These are phyloP conservation scores for Salvia sclarea DNA, from an alignment of 305 asterid genomes.

Conservation along the genomic window DNA sequence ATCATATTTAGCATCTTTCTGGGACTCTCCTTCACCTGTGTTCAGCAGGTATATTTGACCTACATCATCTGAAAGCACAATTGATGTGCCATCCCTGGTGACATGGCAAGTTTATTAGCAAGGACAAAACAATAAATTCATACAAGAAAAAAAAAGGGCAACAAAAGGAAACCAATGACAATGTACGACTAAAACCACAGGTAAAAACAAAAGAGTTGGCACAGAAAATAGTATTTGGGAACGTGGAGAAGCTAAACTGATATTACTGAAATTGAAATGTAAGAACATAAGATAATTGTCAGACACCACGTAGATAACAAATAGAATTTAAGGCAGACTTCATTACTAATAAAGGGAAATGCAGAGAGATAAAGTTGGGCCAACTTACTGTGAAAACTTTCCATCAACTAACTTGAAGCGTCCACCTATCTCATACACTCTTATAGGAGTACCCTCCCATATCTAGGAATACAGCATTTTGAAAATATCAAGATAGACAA, in stretches of 20 bases:
- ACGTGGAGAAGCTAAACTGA: constrained; percentile 10
- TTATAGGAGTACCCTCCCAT: constrained; percentile 95
- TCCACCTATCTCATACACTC: constrained; percentile 78
- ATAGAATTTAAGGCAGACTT: constrained; percentile 12
- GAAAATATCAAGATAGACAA: constrained; percentile 34
- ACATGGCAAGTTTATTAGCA: constrained; percentile 35
- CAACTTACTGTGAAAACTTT: constrained; percentile 92
- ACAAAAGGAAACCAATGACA: background rate
- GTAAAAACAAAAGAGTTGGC: too few species aligned
- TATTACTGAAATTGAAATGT: constrained; percentile 23
- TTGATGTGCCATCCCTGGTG: constrained; percentile 95
- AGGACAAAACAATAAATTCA: constrained; percentile 5
- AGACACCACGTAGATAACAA: constrained; percentile 17
- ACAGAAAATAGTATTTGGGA: background rate
- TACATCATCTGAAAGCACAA: constrained; percentile 96
- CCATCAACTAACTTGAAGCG: constrained; percentile 97
- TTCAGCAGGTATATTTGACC: constrained; percentile 91
- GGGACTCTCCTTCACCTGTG: constrained; percentile 99
- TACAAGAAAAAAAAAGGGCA: background rate
- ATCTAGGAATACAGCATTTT: constrained; percentile 55
- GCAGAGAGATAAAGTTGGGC: constrained; percentile 20
- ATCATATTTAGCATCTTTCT: constrained; percentile 95
- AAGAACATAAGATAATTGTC: background rate
- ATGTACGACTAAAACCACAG: background rate
- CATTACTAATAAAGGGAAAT: constrained; percentile 13